Conservation (phyloP, 768 basidiomycete species). For the Solioccasus polychromus region DNA sequence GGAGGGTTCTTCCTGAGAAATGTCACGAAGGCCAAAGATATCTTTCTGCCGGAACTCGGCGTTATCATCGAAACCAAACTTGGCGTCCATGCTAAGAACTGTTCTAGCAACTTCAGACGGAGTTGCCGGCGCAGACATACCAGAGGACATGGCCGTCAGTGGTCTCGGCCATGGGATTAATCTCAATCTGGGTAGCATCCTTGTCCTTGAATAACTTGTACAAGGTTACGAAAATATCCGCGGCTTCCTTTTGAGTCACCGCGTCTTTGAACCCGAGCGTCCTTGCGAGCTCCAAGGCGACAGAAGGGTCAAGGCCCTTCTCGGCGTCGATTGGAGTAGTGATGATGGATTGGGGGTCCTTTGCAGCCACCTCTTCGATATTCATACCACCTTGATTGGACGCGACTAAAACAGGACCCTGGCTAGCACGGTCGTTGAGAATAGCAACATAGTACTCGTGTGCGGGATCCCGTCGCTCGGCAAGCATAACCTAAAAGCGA, state of each 20-base stretch:
- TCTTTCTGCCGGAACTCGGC: slow-evolving; percentile 97
- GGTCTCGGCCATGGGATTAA: slow-evolving; percentile 95
- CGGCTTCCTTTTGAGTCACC: slow-evolving; percentile 76
- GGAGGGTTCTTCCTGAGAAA: slow-evolving; percentile 93
- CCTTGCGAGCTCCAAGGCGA: slow-evolving; percentile 77
- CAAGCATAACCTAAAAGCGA: slow-evolving; percentile 85
- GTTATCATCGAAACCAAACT: slow-evolving; percentile 99
- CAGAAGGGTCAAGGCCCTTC: slow-evolving; percentile 69
- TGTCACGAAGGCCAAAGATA: slow-evolving; percentile 84
- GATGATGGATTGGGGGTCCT: slow-evolving; percentile 92
- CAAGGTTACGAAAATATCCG: slow-evolving; percentile 88
- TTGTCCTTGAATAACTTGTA: slow-evolving; percentile 98
- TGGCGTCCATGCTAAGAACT: slow-evolving; percentile 90
- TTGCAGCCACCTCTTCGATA: slow-evolving; percentile 98
- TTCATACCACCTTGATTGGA: slow-evolving; percentile 99
- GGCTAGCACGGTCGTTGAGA: slow-evolving; percentile 87
- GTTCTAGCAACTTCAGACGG: neutral
- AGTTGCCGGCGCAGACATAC: slow-evolving; percentile 42
- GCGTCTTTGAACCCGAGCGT: slow-evolving; percentile 86
- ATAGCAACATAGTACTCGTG: slow-evolving; percentile 99
- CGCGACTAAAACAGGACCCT: slow-evolving; percentile 89
- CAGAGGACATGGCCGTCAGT: slow-evolving; percentile 90
- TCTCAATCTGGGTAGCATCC: slow-evolving; percentile 99
- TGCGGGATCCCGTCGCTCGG: slow-evolving; percentile 86
- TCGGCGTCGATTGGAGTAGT: slow-evolving; percentile 88